Evolutionary conservation across 176 grass and related monocot genomes (phyloP).

Genomic region (Oryza australiensis): DNA sequence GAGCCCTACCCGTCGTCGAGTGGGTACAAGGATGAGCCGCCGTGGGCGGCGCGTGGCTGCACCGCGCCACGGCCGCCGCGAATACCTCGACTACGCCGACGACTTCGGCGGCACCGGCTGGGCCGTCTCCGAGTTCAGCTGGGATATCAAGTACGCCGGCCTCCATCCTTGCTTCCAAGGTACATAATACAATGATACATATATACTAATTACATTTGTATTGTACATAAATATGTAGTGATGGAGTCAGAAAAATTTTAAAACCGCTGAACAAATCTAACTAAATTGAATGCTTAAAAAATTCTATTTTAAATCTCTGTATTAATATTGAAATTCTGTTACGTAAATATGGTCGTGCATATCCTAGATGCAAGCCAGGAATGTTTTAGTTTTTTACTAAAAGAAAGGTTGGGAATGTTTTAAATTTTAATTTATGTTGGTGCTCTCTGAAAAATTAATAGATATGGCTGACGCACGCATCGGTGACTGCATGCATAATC

Average conservation of each 20-base stretch:
- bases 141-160: constrained; percentile 96
- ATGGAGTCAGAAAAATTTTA: no score
- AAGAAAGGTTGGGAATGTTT: no score
- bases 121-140: constrained; percentile 97
- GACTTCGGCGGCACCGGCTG: constrained; percentile 71
- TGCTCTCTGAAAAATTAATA: background rate
- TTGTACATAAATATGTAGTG: no score
- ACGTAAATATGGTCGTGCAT: no score
- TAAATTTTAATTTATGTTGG: no score
- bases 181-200: background rate
- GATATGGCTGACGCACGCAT: background rate
- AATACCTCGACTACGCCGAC: constrained; percentile 62
- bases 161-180: constrained; percentile 87
- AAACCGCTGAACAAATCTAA: no score
- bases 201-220: no score
- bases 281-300: no score
- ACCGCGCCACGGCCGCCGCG: constrained; percentile 57
- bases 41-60: constrained; percentile 91
- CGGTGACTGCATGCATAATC: background rate
- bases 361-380: no score
- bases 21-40: constrained; percentile 84
- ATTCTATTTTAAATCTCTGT: no score
- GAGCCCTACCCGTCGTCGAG: constrained; percentile 84
- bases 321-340: no score
- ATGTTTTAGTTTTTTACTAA: no score